Evolutionary conservation across 2,329 filamentous ascomycete species (phyloP), one percentile per base, ranked within the genome.

Genomic region (Cladophialophora carrionii): DNA sequence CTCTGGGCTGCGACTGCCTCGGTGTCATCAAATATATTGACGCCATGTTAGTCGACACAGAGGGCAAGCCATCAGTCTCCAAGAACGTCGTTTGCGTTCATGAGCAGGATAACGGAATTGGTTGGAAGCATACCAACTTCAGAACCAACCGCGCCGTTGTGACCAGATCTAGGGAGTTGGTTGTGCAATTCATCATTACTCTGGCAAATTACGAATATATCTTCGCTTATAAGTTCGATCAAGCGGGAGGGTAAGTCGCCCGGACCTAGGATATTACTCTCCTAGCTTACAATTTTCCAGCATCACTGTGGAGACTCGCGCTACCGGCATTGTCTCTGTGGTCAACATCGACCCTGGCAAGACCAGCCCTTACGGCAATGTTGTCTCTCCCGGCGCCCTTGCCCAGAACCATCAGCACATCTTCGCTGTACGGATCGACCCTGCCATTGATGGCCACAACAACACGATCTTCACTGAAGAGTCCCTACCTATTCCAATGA

Each of bases 321-420:
- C 87, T 0, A 90, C 87, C 0, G 88, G 88, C 0, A 87, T 90
- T 59, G 81, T 90, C 14, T 86, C 82, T 4, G 84, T 86, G 1
- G 81, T 86, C 29, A 82, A 84, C 69, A 87, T 88, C 61, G 85
- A 85, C 58, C 79, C 82, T 3, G 83, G 82, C 51, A 83, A 84
- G 68, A 83, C 81, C 2, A 78, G 71, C 34, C 75, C 78, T 4
- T 89, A 82, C 73, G 87, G 87, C 32, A 90, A 86, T 61, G 83
- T 88, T 1, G 87, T 90, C 1, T 80, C 82, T 0, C 84, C 85
- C 0, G 88, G 88, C 0, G 84, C 88, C 0, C 77, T 90, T 0
- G 88, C 88, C 0, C 86, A 87, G 65, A 87, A 89, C 73, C 88
- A 90, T 69, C 88, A 91, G 73, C 88, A 90, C 76, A 81, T 90